Evolutionary conservation across 208 protist species (phyloP), one percentile per base, ranked within the genome.

Genomic region (Vickermania spadyakhi): DNA sequence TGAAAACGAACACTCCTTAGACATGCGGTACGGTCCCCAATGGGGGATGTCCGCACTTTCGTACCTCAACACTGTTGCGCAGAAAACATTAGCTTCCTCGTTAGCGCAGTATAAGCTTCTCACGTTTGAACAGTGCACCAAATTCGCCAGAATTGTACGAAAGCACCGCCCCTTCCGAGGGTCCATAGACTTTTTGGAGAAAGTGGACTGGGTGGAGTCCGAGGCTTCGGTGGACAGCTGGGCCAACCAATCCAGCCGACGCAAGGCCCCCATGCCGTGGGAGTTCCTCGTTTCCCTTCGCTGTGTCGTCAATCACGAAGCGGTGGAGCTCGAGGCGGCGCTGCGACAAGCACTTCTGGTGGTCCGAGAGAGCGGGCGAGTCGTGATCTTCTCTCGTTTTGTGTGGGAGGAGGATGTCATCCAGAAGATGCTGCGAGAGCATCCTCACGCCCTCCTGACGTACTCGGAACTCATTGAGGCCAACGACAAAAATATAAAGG

Each of bases 401-500:
- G 41, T 21, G 2, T 95, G 88, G 85, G 88, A 95, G 74, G 84
- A 89, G 60, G 70, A 75, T n/a, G 64, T 95, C 28, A 72, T 95
- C 25, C 52, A 62, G 1, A 59, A 59, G n/a, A 64, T 72, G 1
- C 66, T 92, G 31, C 61, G 78, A 1, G 67, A 70, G 28, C 88
- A 95, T 58, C 88, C 88, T 25, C 74, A 95, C 55, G 88, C 77
- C 2, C 30, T 92, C 36, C 71, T 92, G n/a, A 77, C 68, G 58
- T 95, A 95, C 67, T 74, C 31, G 4, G 84, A 91, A 52, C 42
- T 63, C 5, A 65, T 95, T 7, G 52, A 70, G n/a, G 52, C 77
- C 2, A 68, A 89, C 1, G 83, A 89, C 3, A n/a, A n/a, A n/a
- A 45, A 45, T 18, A 75, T 92, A 26, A 66, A 80, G 52, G 57